Base-by-base conservation (phyloP, 129 eudicot genomes). In the Oenanthe sinensis region DNA sequence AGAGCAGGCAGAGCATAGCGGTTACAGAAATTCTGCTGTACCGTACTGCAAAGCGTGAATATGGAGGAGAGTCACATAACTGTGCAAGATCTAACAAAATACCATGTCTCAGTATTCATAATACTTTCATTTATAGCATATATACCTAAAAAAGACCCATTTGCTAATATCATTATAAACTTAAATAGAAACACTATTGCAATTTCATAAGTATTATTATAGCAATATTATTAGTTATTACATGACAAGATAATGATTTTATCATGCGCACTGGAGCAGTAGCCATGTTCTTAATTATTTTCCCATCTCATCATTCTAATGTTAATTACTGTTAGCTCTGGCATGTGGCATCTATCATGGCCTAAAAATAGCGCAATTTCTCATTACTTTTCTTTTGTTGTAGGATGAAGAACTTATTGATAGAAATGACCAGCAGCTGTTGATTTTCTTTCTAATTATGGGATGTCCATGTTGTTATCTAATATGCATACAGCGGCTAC, bases 341-440 rank as follows among this genome's bases (percentile, higher is more conserved):
- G 33, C 58, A 77, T 75, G 36, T 16, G 37, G 33, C 58, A 77
- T 75, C 33, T 16, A 37, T 43, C 73, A 37, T 24, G 69, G 43
- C 10, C 68, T 65, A 55, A 46, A 43, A 82, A 30, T 45, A 20
- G 67, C 76, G 26, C 58, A 54, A 65, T 74, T 55, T 55, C 26
- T 24, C 16, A 11, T 62, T 6, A 26, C 30, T 42, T 70, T 39
- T 63, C 37, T 60, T 22, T 55, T 40, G 16, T 58, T 79, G 71
- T 86, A 95, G 98, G 96, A 92, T 72, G 94, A 92, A 50, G 89
- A 87, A 75, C 81, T 87, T 74, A 90, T 88, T 36, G 94, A 90
- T 78, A 79, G 78, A 81, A 79, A 84, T 54, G 98, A 90, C 75
- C 89, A 88, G 82, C 91, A 52, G 86, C 86, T 87, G 96, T 92